Evolutionary conservation across 2,329 filamentous ascomycete genomes (phyloP).

Genomic region (Stagonosporopsis cucurbitacearum): DNA sequence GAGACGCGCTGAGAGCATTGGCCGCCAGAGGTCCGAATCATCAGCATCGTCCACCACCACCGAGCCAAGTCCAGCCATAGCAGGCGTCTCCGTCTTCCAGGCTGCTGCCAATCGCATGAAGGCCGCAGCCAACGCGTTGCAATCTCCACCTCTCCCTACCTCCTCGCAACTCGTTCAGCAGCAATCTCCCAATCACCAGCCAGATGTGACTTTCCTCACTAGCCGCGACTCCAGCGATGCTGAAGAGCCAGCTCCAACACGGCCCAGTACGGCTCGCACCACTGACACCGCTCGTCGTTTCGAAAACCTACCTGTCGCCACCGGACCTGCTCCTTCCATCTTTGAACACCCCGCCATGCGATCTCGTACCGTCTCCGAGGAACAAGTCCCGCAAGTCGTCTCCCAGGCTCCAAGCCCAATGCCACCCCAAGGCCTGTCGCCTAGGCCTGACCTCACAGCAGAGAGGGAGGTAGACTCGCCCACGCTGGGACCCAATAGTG

Average conservation of each 20-base stretch:
- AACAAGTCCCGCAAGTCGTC: constrained; percentile 21
- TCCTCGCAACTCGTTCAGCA: constrained; percentile 3
- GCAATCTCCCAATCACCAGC: constrained; percentile 26
- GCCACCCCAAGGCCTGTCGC: constrained; percentile 7
- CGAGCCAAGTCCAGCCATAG: constrained; percentile 39
- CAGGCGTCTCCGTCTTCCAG: constrained; percentile 55
- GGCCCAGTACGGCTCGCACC: constrained; percentile 16
- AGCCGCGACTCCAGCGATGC: constrained; percentile 43
- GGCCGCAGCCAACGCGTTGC: constrained; percentile 32
- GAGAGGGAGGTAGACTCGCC: constrained; percentile 70
- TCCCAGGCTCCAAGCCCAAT: constrained; percentile 8
- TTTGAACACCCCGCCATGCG: constrained; percentile 48
- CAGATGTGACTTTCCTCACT: constrained; percentile 38
- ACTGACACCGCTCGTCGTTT: constrained; percentile 37
- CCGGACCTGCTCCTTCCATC: constrained; percentile 43
- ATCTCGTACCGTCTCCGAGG: constrained; percentile 38
- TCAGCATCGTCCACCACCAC: constrained; percentile 30
- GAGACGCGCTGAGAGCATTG: constrained; percentile 38
- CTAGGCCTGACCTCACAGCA: constrained; percentile 24
- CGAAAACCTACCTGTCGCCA: constrained; percentile 44
- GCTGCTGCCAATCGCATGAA: constrained; percentile 54
- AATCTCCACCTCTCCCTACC: constrained; percentile 23
- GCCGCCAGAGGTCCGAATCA: constrained; percentile 37
- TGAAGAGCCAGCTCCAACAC: constrained; percentile 33
- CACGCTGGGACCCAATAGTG: constrained; percentile 73